A percentile compares a stretch with the other conserved stretches of the same genome.
These are phyloP conservation scores for Groenewaldozyma sp. DNA, from an alignment of 1,139 yeast species.

Conservation along the genomic window DNA sequence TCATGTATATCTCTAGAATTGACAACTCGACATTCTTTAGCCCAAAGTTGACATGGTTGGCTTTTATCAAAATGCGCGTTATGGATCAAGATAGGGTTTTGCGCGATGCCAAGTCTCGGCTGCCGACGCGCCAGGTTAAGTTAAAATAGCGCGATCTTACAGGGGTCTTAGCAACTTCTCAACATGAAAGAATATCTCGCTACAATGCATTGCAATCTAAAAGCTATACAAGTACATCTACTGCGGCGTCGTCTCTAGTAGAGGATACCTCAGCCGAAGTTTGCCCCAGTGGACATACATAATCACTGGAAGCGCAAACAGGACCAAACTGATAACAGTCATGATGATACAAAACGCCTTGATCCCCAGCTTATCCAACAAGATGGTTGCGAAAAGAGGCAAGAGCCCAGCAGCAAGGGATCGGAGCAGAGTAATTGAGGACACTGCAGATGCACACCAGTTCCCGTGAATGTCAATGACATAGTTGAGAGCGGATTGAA, in stretches of 20 bases:
- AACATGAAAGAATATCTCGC: too few species aligned
- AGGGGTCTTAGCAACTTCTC: too few species aligned
- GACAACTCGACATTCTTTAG: too few species aligned
- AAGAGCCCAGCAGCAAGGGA: constrained; percentile 13
- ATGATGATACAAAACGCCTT: constrained; percentile 7
- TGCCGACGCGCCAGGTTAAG: too few species aligned
- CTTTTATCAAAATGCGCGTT: too few species aligned
- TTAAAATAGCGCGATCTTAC: too few species aligned
- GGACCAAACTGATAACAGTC: background rate
- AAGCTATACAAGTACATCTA: too few species aligned
- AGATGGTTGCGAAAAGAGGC: constrained; percentile 10
- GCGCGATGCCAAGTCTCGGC: too few species aligned
- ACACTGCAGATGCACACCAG: constrained; percentile 14
- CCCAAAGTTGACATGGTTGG: too few species aligned
- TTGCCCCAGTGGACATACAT: constrained; percentile 8
- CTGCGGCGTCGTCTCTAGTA: background rate
- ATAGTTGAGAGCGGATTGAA: constrained; percentile 14
- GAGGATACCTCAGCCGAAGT: constrained; percentile 3
- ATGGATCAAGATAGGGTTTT: too few species aligned
- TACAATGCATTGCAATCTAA: too few species aligned
- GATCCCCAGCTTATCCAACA: constrained; percentile 8
- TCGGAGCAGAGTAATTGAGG: constrained; percentile 12
- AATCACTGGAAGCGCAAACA: constrained; percentile 6
- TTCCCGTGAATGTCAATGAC: constrained; percentile 15
- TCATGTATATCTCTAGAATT: too few species aligned